These are phyloP conservation scores for Nothophoma quercina DNA, from an alignment of 2,329 filamentous ascomycete species.

Conservation along the genomic window DNA sequence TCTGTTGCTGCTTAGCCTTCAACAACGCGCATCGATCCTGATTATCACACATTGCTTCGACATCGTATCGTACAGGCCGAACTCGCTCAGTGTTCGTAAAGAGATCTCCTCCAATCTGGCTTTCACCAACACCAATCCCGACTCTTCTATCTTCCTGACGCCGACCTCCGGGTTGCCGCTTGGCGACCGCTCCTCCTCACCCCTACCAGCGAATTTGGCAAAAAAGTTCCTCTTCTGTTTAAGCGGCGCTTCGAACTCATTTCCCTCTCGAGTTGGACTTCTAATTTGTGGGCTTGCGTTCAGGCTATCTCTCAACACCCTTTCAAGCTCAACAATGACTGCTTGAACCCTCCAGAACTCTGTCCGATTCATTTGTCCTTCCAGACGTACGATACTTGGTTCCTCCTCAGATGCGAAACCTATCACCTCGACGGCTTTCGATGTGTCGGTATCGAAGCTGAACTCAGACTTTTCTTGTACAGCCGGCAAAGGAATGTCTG, in stretches of 20 bases:
- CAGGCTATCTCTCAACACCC: conserved; percentile 42
- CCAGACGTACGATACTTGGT: conserved; percentile 50
- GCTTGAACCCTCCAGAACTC: conserved; percentile 55
- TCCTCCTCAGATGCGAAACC: conserved; percentile 52
- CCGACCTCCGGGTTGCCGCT: conserved; percentile 33
- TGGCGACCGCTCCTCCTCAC: conserved; percentile 28
- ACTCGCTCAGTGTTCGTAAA: conserved; percentile 44
- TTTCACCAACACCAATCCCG: conserved; percentile 35
- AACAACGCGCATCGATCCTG: conserved; percentile 41
- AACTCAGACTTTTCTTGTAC: conserved; percentile 39
- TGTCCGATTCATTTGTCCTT: conserved; percentile 50
- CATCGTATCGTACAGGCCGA: conserved; percentile 48
- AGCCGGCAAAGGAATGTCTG: conserved; percentile 45
- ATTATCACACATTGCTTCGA: conserved; percentile 44
- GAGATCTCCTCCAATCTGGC: conserved; percentile 44
- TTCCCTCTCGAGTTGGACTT: conserved; percentile 11
- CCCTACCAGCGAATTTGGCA: conserved; percentile 31
- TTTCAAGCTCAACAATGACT: conserved; percentile 52
- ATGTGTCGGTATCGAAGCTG: conserved; percentile 33
- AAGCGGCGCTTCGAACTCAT: neutral
- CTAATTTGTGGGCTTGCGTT: conserved; percentile 28
- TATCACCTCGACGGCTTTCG: conserved; percentile 45
- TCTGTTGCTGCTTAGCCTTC: conserved; percentile 4
- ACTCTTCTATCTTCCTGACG: conserved; percentile 14
- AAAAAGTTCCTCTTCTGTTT: conserved; percentile 30